Evolutionary conservation across 495 filamentous ascomycete species (phyloP), one percentile per base, ranked within the genome.

Genomic region (Penicillium cosmopolitanum): DNA sequence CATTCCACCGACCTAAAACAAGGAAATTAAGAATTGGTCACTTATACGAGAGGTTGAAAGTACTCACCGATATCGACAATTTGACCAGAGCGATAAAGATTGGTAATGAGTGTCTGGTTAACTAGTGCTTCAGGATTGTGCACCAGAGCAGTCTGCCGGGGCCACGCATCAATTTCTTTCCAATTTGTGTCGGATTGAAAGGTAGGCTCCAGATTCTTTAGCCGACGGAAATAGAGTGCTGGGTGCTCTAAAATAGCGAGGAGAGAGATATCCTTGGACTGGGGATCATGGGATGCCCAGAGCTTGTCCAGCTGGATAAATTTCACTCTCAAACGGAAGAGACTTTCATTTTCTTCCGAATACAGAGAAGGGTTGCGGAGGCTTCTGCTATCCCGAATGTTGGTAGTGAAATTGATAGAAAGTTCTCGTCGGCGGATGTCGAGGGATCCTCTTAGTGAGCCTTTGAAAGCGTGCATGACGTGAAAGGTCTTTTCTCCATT

Each of bases 11-110:
- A 34, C 69, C 74, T 74, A 13, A 5, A 44, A 43, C 35, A 53
- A 52, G 31, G 50, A 11, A 6, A 40, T 6, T 23, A n/a, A 33
- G 28, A 50, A 8, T 21, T 4, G 31, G 12, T 40, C 18, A 4
- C 7, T 21, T 15, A n/a, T 42, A 36, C 46, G 46, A 18, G 25
- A 11, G 11, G 5, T 43, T 31, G 33, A 40, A 7, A 19, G 33
- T 9, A 72, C 76, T 70, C 71, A 83, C 92, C 93, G 53, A 96
- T 84, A 73, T 97, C 90, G 55, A 97, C 85, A 28, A 87, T 72
- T 7, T 85, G 78, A 11, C 76, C 71, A 7, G 67, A 58, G 44
- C 84, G 87, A 5, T 77, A 83, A 12, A 93, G 71, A 8, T 80
- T 82, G 0, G 91, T 73, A 0, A 82, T 72, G 1, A 84, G 66